Conservation (phyloP, 441 rosid genomes). For the Populus trichocarpa region DNA sequence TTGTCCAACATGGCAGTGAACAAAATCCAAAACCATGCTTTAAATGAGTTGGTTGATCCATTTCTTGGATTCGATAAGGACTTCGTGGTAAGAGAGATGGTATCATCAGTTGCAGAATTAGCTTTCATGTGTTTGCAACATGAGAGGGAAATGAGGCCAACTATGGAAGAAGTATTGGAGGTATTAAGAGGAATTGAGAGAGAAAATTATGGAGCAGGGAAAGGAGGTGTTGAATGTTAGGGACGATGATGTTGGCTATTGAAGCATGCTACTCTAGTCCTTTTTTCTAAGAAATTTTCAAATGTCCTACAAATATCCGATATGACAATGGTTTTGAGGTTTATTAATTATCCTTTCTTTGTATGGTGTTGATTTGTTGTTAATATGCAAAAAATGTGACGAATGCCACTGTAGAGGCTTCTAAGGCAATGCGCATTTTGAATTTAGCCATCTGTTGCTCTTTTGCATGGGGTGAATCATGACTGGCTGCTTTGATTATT, state of each 20-base stretch:
- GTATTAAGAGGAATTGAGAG: slow-evolving; percentile 32
- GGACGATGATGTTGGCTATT: slow-evolving; percentile 44
- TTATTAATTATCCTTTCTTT: neutral
- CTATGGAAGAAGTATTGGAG: slow-evolving; percentile 45
- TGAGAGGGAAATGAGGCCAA: slow-evolving; percentile 55
- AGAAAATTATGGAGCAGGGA: slow-evolving; percentile 27
- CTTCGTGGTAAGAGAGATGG: slow-evolving; percentile 27
- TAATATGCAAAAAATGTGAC: neutral
- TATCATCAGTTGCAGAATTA: slow-evolving; percentile 43
- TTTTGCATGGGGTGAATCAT: too few relatives aligned
- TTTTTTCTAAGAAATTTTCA: neutral
- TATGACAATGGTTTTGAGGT: neutral
- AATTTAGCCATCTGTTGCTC: too few relatives aligned
- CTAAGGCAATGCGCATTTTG: too few relatives aligned
- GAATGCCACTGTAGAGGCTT: too few relatives aligned
- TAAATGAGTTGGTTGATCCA: slow-evolving; percentile 55
- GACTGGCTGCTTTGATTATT: too few relatives aligned
- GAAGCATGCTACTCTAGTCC: slow-evolving; percentile 21
- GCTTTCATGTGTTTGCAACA: slow-evolving; percentile 61
- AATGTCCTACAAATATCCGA: neutral
- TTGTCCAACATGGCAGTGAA: slow-evolving; percentile 56
- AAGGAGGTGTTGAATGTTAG: slow-evolving; percentile 37
- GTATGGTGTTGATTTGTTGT: neutral
- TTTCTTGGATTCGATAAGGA: slow-evolving; percentile 45
- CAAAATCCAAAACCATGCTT: slow-evolving; percentile 46